A percentile compares a stretch with the other conserved stretches of the same genome.
These are phyloP conservation scores for Pisolithus tinctorius DNA, from an alignment of 768 basidiomycete genomes.

Conservation along the genomic window DNA sequence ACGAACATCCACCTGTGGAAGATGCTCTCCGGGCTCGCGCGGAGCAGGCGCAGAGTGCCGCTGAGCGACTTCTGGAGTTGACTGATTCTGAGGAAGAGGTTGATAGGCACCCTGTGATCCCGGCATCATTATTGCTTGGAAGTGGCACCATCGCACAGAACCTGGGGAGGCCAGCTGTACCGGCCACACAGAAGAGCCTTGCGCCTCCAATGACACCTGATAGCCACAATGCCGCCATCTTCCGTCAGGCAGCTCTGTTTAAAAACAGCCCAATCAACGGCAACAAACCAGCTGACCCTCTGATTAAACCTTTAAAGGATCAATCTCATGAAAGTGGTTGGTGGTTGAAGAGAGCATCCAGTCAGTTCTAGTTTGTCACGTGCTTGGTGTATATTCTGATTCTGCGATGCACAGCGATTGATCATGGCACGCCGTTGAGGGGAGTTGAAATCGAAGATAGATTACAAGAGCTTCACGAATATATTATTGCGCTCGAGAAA, in stretches of 20 bases:
- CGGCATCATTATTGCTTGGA: conserved; percentile 45
- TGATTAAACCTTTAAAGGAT: conserved; percentile 65
- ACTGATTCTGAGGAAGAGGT: conserved; percentile 71
- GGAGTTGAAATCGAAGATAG: conserved; percentile 33
- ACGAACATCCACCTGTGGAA: conserved; percentile 54
- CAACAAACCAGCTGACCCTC: conserved; percentile 41
- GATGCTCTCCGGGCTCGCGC: conserved; percentile 84
- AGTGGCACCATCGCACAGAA: conserved; percentile 35
- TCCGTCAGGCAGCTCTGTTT: conserved; percentile 75
- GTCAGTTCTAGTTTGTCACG: conserved; percentile 37
- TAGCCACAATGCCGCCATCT: conserved; percentile 48
- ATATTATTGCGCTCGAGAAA: conserved; percentile 47
- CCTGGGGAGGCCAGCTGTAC: conserved; percentile 29
- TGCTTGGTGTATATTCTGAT: conserved; percentile 8
- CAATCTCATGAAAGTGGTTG: conserved; percentile 68
- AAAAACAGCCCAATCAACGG: conserved; percentile 70
- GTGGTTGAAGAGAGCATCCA: conserved; percentile 73
- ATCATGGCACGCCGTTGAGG: conserved; percentile 41
- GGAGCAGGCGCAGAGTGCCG: conserved; percentile 90
- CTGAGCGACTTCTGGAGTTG: conserved; percentile 79
- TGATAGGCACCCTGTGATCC: conserved; percentile 45
- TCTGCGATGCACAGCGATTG: conserved; percentile 24
- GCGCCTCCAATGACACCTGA: conserved; percentile 58
- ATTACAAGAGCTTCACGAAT: conserved; percentile 44
- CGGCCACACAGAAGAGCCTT: conserved; percentile 25